These are phyloP conservation scores for Trichoderma citrinoviride DNA, from an alignment of 2,329 filamentous ascomycete species.

Conservation along the genomic window DNA sequence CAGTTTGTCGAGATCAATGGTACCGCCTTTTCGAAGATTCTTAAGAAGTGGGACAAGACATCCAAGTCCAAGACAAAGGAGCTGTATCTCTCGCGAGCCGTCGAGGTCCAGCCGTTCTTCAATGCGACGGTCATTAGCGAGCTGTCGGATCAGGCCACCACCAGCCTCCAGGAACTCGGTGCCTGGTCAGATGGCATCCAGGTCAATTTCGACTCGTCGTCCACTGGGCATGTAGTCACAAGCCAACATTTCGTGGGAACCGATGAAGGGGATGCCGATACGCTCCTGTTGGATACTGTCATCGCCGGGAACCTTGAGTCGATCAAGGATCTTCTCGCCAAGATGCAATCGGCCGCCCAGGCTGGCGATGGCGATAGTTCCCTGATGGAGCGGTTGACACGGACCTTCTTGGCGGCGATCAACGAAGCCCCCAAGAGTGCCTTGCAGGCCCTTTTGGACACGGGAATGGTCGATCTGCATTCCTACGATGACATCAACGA, in stretches of 20 bases:
- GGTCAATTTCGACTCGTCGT: conserved; percentile 69
- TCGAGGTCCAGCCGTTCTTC: conserved; percentile 97
- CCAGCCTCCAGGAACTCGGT: conserved; percentile 89
- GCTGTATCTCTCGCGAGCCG: conserved; percentile 89
- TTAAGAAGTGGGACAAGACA: conserved; percentile 99
- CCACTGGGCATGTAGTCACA: conserved; percentile 61
- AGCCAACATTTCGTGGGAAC: conserved; percentile 66
- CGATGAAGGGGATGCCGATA: conserved; percentile 87
- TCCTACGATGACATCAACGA: conserved; percentile 98
- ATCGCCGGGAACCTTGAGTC: conserved; percentile 75
- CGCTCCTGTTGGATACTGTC: conserved; percentile 82
- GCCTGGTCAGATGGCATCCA: conserved; percentile 97
- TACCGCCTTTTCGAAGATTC: conserved; percentile 94
- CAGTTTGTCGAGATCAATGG: conserved; percentile 99
- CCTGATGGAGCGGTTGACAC: conserved; percentile 73
- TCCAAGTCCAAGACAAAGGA: conserved; percentile 99
- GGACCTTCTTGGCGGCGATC: conserved; percentile 86
- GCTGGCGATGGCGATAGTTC: conserved; percentile 57
- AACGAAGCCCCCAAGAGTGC: conserved; percentile 78
- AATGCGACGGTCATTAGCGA: conserved; percentile 96
- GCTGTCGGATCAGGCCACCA: conserved; percentile 93
- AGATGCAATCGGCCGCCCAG: conserved; percentile 58
- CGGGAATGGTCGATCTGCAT: conserved; percentile 80
- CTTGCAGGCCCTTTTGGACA: conserved; percentile 73
- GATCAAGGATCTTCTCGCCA: conserved; percentile 75